Conservation (phyloP, 108 stramenopile genomes). For the Ochromonas danica region DNA sequence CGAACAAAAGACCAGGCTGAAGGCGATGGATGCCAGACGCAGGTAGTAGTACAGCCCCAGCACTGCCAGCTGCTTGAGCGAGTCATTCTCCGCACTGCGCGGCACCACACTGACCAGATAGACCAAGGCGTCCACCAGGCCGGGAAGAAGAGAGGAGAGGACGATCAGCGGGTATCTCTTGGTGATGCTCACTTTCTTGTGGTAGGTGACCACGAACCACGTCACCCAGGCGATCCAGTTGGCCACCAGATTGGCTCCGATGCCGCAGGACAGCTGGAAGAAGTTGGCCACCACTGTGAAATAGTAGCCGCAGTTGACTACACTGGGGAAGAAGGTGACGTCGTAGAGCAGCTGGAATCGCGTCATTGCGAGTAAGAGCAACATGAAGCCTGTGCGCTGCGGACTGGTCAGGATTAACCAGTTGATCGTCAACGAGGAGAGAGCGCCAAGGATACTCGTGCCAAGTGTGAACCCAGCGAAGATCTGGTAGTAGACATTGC, state of each 20-base stretch:
- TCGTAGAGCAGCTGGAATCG: not conserved
- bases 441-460: no score
- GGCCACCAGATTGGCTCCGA: not conserved
- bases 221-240: not conserved
- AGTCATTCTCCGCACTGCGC: not conserved
- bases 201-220: not conserved
- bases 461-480: no score
- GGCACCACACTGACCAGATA: not conserved
- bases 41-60: not conserved
- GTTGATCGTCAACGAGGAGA: no score
- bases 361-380: not conserved
- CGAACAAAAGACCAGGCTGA: not conserved
- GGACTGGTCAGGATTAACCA: no score
- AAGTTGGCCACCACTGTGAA: not conserved
- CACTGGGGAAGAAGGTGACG: not conserved
- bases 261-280: not conserved
- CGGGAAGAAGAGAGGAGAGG: not conserved
- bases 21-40: not conserved
- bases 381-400: not conserved
- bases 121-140: not conserved
- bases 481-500: no score
- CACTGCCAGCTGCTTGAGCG: not conserved
- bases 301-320: slow-evolving; percentile 1
- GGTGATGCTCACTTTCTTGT: not conserved
- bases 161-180: not conserved